A percentile compares a stretch with the other conserved stretches of the same genome.
phyloP scores from a whole-genome alignment of 257 asterid genomes.

The Cinchona pubescens region DNA sequence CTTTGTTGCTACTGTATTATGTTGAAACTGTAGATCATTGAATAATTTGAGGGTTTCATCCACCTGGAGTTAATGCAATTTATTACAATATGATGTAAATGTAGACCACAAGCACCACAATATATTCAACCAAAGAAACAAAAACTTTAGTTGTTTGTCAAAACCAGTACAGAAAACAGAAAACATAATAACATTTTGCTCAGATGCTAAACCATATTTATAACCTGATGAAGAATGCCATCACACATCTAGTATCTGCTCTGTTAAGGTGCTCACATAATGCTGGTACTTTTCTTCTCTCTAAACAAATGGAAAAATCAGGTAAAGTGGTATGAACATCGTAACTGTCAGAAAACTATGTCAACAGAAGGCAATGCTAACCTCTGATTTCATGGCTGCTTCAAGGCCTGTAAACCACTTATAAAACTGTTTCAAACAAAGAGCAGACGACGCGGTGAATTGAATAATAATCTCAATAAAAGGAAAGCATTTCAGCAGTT shows the following conservation, averaged over 20 bases:
- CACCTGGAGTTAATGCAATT: slow-evolving; percentile 54
- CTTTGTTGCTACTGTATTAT: slow-evolving; percentile 95
- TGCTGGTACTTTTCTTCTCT: slow-evolving; percentile 98
- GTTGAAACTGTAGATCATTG: slow-evolving; percentile 89
- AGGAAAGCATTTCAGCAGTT: not conserved
- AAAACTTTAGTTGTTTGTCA: not conserved
- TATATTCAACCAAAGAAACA: slow-evolving; percentile 11
- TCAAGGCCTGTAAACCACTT: slow-evolving; percentile 94
- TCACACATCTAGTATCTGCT: slow-evolving; percentile 89
- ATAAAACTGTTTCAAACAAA: slow-evolving; percentile 68
- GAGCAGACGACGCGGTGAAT: slow-evolving; percentile 2
- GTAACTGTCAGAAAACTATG: not conserved
- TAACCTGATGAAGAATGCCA: slow-evolving; percentile 81
- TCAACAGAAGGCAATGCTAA: slow-evolving; percentile 30
- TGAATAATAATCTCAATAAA: not conserved
- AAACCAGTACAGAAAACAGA: slow-evolving; percentile 9
- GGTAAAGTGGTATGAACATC: not conserved
- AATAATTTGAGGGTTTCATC: slow-evolving; percentile 94
- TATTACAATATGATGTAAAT: slow-evolving; percentile 22
- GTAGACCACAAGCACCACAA: slow-evolving; percentile 12
- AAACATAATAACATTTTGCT: not conserved
- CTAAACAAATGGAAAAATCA: slow-evolving; percentile 38
- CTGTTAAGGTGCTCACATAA: slow-evolving; percentile 82
- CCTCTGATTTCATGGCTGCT: slow-evolving; percentile 99
- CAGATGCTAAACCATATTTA: slow-evolving; percentile 1